phyloP scores from a whole-genome alignment of 73 alveolate genomes.

The Loxodes magnus region DNA sequence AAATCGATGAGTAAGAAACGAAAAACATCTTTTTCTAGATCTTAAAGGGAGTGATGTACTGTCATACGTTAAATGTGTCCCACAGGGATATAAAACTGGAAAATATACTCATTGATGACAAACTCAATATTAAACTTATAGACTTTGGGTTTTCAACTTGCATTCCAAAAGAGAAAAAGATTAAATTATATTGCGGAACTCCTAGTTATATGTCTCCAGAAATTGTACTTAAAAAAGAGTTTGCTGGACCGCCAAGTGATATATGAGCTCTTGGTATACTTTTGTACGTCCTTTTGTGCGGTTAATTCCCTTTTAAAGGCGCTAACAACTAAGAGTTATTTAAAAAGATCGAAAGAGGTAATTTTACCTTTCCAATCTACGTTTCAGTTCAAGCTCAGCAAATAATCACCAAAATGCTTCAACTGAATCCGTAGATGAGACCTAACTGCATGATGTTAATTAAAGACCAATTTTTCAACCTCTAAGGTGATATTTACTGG shows the following conservation, averaged over 20 bases:
- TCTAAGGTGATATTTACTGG: too few relatives aligned
- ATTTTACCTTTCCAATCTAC: too few relatives aligned
- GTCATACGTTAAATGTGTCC: conserved; percentile 33
- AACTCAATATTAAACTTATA: conserved; percentile 20
- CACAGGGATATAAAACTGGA: conserved; percentile 40
- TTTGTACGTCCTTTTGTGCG: conserved; percentile 27
- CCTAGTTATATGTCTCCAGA: conserved; percentile 96
- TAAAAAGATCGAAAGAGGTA: too few relatives aligned
- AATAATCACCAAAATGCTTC: too few relatives aligned
- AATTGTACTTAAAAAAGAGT: conserved; percentile 36
- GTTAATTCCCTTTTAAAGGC: conserved; percentile 44
- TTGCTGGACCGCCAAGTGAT: conserved; percentile 36
- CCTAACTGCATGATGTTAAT: too few relatives aligned
- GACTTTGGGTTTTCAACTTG: conserved; percentile 43
- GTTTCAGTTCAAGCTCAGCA: too few relatives aligned
- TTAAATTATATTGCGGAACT: conserved; percentile 71
- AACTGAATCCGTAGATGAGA: too few relatives aligned
- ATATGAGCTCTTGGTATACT: conserved; percentile 43
- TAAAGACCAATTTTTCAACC: too few relatives aligned
- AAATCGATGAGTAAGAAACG: conserved; percentile 25
- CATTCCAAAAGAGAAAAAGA: conserved; percentile 23
- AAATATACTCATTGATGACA: conserved; percentile 30
- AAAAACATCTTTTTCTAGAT: conserved; percentile 29
- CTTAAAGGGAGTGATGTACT: conserved; percentile 32
- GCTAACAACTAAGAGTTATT: too few relatives aligned